These are phyloP conservation scores for Cyberlindnera maclurae DNA, from an alignment of 805 yeast genomes.

Conservation along the genomic window DNA sequence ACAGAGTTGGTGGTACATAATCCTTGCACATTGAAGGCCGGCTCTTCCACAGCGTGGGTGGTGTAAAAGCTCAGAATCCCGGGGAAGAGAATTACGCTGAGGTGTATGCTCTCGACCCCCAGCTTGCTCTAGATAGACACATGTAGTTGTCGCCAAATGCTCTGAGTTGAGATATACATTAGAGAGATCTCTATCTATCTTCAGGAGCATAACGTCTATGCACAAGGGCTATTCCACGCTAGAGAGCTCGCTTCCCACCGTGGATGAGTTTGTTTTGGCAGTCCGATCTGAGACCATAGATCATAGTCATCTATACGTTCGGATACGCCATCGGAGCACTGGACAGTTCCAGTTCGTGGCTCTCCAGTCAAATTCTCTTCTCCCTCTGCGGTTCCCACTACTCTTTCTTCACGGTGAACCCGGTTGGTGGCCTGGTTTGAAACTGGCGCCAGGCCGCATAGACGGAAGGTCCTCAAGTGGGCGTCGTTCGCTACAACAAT, in stretches of 20 bases:
- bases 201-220: too few species aligned
- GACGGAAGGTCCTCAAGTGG: neutral
- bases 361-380: neutral
- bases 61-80: too few species aligned
- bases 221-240: too few species aligned
- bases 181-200: too few species aligned
- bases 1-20: too few species aligned
- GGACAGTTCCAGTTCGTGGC: neutral
- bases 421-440: neutral
- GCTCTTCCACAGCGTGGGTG: too few species aligned
- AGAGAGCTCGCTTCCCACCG: neutral
- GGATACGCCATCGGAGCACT: neutral
- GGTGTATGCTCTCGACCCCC: too few species aligned
- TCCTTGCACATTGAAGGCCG: too few species aligned
- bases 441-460: neutral
- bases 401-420: neutral
- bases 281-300: neutral
- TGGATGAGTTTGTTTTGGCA: neutral
- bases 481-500: neutral
- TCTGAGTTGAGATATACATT: too few species aligned
- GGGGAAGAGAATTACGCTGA: too few species aligned
- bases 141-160: too few species aligned
- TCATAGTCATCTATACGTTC: neutral
- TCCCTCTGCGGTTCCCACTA: neutral
- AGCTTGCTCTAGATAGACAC: too few species aligned